A percentile compares a stretch with the other conserved stretches of the same genome.
Conservation (phyloP, 352 stramenopile species). For the Pythium biforme region DNA sequence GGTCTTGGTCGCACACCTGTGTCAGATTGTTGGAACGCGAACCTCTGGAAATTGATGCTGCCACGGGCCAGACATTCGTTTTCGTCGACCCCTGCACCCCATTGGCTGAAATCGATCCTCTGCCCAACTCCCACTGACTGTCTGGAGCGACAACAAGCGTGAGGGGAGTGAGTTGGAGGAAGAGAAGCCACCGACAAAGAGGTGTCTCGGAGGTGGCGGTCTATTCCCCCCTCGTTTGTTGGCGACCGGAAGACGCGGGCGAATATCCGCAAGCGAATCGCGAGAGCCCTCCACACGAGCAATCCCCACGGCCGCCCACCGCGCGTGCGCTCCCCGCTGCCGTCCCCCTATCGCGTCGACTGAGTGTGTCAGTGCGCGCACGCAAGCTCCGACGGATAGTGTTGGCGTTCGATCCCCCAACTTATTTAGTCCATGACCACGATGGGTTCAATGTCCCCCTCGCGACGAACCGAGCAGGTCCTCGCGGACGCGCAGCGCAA, state of each 20-base stretch:
- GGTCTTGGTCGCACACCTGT: slow-evolving; percentile 16
- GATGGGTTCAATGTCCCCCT: slow-evolving; percentile 29
- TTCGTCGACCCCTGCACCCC: slow-evolving; percentile 13
- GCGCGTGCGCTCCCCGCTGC: too few relatives aligned
- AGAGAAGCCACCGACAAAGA: slow-evolving; percentile 25
- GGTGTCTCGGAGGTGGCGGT: slow-evolving; percentile 8
- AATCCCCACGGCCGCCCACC: too few relatives aligned
- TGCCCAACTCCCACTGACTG: slow-evolving; percentile 27
- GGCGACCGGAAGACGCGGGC: background rate
- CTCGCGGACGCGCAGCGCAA: slow-evolving; percentile 73
- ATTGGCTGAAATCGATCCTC: slow-evolving; percentile 23
- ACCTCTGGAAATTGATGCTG: slow-evolving; percentile 23
- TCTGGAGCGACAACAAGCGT: slow-evolving; percentile 11
- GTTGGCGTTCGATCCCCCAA: background rate
- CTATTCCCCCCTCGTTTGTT: slow-evolving; percentile 2
- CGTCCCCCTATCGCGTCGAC: too few relatives aligned
- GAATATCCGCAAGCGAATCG: background rate
- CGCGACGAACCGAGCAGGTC: slow-evolving; percentile 32
- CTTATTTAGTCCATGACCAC: slow-evolving; percentile 29
- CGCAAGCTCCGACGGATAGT: too few relatives aligned
- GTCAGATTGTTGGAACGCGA: slow-evolving; percentile 19
- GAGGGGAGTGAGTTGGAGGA: slow-evolving; percentile 26
- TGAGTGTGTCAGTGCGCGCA: too few relatives aligned
- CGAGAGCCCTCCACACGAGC: background rate
- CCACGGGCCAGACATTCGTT: slow-evolving; percentile 21